Evolutionary conservation across 169 alveolate species (phyloP), one percentile per base, ranked within the genome.

Genomic region (Eimeria praecox): DNA sequence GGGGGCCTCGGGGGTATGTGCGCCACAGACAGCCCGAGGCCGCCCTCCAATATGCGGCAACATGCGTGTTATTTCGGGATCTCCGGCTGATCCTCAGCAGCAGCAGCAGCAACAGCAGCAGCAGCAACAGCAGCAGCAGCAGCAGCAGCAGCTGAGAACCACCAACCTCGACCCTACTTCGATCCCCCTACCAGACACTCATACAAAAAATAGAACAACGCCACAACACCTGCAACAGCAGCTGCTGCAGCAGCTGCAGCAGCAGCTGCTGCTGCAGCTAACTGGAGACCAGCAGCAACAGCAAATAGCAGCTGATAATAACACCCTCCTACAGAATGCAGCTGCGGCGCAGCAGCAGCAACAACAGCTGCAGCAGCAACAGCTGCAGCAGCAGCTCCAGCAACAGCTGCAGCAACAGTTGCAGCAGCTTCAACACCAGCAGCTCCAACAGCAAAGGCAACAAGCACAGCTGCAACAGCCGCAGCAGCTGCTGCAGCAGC

Each of bases 161-260:
- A 69, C 33, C 49, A 14, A 30, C 30, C 77, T 16, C n/a, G 92
- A 52, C 16, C 44, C 54, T 6, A 9, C 62, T 5, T 14, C 92
- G 18, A 54, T 42, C 33, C 71, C 35, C 12, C 77, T 42, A 38
- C 75, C 59, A 38, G 92, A 85, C 78, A 16, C 75, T 33, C 92
- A 85, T 54, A 78, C 62, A 27, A 69, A 14, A n/a, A 54, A 30
- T 56, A 85, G 56, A 10, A 64, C 92, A 1, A 52, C 46, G 38
- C 30, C 92, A 56, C 92, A n/a, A 59, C 92, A 85, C 12, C 92
- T 85, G 92, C 92, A 54, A 78, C 92, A 85, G 92, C 92, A 52
- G 77, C 77, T 52, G 92, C 92, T 85, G 92, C 92, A 85, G 92
- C 92, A 52, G 77, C 77, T 52, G 92, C 92, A 54, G 92, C 69